A percentile compares a stretch with the other conserved stretches of the same genome.
phyloP scores from a whole-genome alignment of 2,329 filamentous ascomycete genomes.

The Aspergillus eucalypticola region DNA sequence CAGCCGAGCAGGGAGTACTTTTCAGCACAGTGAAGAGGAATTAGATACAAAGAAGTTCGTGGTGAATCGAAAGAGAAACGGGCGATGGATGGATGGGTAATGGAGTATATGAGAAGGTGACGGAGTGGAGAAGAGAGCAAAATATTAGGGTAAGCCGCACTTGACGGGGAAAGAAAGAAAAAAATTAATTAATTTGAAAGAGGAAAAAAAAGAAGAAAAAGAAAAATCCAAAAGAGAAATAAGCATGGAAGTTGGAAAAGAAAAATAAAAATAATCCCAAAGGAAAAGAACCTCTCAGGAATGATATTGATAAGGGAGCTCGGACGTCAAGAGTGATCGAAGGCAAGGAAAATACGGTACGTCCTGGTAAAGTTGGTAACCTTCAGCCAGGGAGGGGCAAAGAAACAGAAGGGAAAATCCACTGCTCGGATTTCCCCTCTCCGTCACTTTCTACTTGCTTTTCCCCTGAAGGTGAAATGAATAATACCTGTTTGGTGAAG shows the following conservation, averaged over 20 bases:
- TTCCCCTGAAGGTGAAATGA: background rate
- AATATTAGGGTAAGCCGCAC: constrained; percentile 8
- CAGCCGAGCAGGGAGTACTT: background rate
- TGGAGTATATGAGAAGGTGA: constrained; percentile 15
- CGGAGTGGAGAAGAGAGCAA: background rate
- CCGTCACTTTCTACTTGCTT: background rate
- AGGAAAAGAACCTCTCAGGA: constrained; percentile 10
- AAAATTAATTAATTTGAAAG: background rate
- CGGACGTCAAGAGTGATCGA: constrained; percentile 4
- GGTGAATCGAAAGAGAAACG: constrained; percentile 1
- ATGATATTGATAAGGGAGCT: constrained; percentile 13
- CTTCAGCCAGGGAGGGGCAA: constrained; percentile 1
- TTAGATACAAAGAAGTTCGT: constrained; percentile 10
- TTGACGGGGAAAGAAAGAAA: constrained; percentile 4
- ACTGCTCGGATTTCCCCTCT: background rate
- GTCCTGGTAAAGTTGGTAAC: constrained; percentile 1
- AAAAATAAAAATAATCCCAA: constrained; percentile 3
- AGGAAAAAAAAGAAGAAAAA: constrained; percentile 12
- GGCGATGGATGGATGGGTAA: constrained; percentile 9
- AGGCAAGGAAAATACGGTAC: constrained; percentile 7
- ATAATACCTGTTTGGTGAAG: background rate
- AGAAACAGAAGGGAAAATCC: background rate
- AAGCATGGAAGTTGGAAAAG: constrained; percentile 8
- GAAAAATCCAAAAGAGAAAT: constrained; percentile 8
- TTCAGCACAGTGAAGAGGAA: background rate